Base-by-base conservation (phyloP, 2,329 filamentous ascomycete species). In the Alternaria sp. region DNA sequence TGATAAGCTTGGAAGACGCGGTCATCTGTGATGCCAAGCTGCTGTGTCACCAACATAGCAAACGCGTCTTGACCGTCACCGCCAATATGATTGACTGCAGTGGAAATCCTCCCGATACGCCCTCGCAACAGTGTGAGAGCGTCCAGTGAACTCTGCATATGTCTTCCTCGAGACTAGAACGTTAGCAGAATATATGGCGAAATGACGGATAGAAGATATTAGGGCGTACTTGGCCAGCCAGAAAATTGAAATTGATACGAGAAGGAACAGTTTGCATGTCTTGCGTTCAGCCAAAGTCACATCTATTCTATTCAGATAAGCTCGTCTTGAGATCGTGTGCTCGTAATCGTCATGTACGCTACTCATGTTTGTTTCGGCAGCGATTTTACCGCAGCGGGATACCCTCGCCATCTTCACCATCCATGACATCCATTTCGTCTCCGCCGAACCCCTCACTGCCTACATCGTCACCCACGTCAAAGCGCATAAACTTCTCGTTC, bases 401-500 rank as follows among this genome's bases (percentile, higher is more conserved):
- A n/a, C 32, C 62, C 32, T 64, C 65, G 7, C 54, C 64, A 6
- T 54, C 59, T 28, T 44, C 60, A 30, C 44, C 62, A 14, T 51
- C 61, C 8, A 49, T 7, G 2, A 20, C 24, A 14, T 54, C 64
- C 30, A 64, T 60, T 11, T 65, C 65, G n/a, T 65, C 66, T 12
- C 61, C 65, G 0, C 54, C 74, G 47, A 69, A 65, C 0, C 73
- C 78, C 3, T 72, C 76, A 16, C 78, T 73, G 6, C 68, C 79
- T 22, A 74, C 76, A 34, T 79, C 80, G 49, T 79, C 70, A 3
- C 70, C 68, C 11, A 79, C 69, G 44, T 76, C 80, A 54, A 84
- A 83, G 5, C 78, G 82, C 79, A 88, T 88, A 72, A 88, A 87
- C 73, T 88, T 88, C 68, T 89, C 86, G 46, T 84, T 84, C 78